Base-by-base conservation (phyloP, 331 rosid species). In the Ulmus americana region DNA sequence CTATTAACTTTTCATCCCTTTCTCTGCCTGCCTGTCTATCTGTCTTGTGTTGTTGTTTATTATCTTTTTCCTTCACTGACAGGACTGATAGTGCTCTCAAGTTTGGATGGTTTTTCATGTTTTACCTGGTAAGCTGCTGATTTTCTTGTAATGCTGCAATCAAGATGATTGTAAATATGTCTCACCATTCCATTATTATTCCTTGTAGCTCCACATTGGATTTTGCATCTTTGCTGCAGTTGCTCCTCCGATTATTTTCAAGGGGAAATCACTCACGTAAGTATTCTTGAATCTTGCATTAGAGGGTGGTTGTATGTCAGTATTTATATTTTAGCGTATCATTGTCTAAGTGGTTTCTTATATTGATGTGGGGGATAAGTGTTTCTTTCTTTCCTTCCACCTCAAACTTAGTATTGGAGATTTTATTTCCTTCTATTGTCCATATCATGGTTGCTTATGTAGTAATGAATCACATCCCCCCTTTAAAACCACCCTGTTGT, bases 81-180 rank as follows among this genome's bases (percentile, higher is more conserved):
- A 94, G 99, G 84, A 87, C 90, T 20, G 99, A 94, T 43, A 94
- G 95, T 78, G 96, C 99, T 65, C 71, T 94, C 49, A 90, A 78
- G 84, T 94, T 90, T 73, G 86, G 87, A 59, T 76, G 83, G 95
- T 94, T 94, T 75, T 94, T 94, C 86, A 35, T 87, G 62, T 61
- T 42, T 69, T 94, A 94, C 74, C 0, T 42, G 84, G 99, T 78
- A 75, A 82, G 83, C 72, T 56, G 52, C 41, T 43, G 45, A n/a
- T 1, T 16, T 64, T 69, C 43, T 14, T 63, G 41, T 15, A 40
- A 22, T 63, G 45, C 39, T 46, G 51, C 48, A 6, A 42, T 58
- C 64, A 42, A 40, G 74, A 53, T 65, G 45, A 65, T 8, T 55
- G 57, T 61, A 39, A 67, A 53, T 64, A 62, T 68, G 50, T 58